Percentiles rank a stretch among this genome's conserved stretches.
Conservation (phyloP, 1,284 basidiomycete species). For the Tilletia horrida region DNA sequence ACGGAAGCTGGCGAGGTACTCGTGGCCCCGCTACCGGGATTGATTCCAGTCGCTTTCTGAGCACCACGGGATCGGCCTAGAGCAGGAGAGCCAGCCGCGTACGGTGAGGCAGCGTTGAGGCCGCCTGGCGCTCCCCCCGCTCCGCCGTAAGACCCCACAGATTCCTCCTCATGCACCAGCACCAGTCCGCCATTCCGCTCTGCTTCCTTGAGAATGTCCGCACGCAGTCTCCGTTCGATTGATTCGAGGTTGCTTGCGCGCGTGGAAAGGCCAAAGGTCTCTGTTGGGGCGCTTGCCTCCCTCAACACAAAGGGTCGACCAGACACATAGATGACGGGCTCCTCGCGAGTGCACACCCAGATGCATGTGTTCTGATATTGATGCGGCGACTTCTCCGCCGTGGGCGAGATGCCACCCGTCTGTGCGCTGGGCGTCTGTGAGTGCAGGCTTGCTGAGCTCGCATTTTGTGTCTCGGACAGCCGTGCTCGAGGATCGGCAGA, state of each 20-base stretch:
- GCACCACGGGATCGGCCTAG: no score
- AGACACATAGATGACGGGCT: slow-evolving; percentile 94
- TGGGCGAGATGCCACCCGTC: background rate
- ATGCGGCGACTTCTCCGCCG: background rate
- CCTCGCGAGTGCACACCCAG: slow-evolving; percentile 63
- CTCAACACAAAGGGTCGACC: slow-evolving; percentile 92
- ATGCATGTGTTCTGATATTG: slow-evolving; percentile 64
- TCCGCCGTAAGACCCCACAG: background rate
- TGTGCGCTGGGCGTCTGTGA: background rate
- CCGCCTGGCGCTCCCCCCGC: no score
- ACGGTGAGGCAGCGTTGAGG: no score
- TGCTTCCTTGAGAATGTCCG: slow-evolving; percentile 88
- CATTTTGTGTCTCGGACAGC: no score
- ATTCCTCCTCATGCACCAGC: slow-evolving; percentile 86
- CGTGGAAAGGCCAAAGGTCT: slow-evolving; percentile 78
- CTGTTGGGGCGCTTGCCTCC: slow-evolving; percentile 79
- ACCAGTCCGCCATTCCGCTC: slow-evolving; percentile 82
- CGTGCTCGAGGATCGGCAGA: background rate
- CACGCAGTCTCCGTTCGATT: slow-evolving; percentile 80
- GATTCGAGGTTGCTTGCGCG: slow-evolving; percentile 91
- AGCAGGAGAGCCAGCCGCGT: no score
- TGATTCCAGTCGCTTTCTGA: no score
- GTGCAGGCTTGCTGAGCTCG: no score
- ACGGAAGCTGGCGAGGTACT: background rate
- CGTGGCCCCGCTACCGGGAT: background rate